Percentiles rank a stretch among this genome's conserved stretches.
Conservation (phyloP, 805 yeast genomes). For the Zygotorulaspora danielsina region DNA sequence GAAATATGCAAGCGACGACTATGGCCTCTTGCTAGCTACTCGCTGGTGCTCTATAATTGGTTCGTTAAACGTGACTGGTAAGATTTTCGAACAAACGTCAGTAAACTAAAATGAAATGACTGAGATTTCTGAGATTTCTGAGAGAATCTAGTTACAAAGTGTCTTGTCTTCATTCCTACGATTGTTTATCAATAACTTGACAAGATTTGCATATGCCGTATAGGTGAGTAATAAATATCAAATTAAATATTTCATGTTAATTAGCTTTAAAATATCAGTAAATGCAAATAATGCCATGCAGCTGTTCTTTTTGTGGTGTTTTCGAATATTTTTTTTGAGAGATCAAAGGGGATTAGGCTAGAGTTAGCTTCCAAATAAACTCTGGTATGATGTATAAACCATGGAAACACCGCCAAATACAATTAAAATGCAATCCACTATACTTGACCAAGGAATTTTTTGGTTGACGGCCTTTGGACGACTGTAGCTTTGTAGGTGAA, state of each 20-base stretch:
- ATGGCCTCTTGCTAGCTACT: too few species aligned
- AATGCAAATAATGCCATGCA: too few species aligned
- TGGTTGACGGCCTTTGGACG: conserved; percentile 19
- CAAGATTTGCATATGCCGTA: too few species aligned
- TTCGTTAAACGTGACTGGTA: conserved; percentile 1
- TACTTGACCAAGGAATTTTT: conserved; percentile 33
- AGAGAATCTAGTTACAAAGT: not conserved
- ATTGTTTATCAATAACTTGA: too few species aligned
- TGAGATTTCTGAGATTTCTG: not conserved
- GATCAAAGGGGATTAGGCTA: conserved; percentile 1
- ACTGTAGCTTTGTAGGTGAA: conserved; percentile 56
- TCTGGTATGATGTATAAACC: conserved; percentile 63
- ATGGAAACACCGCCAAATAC: conserved; percentile 57
- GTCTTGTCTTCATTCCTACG: too few species aligned
- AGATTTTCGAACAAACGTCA: too few species aligned
- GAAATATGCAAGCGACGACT: too few species aligned
- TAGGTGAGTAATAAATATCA: not conserved
- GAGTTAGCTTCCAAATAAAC: conserved; percentile 33
- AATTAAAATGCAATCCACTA: conserved; percentile 47
- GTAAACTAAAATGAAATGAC: not conserved
- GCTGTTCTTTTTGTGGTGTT: not conserved
- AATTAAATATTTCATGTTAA: not conserved
- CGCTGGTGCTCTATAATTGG: not conserved
- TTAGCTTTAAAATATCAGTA: not conserved
- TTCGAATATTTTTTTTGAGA: not conserved